Evolutionary conservation across 2,329 filamentous ascomycete genomes (phyloP).

Genomic region (Zalaria obscura): DNA sequence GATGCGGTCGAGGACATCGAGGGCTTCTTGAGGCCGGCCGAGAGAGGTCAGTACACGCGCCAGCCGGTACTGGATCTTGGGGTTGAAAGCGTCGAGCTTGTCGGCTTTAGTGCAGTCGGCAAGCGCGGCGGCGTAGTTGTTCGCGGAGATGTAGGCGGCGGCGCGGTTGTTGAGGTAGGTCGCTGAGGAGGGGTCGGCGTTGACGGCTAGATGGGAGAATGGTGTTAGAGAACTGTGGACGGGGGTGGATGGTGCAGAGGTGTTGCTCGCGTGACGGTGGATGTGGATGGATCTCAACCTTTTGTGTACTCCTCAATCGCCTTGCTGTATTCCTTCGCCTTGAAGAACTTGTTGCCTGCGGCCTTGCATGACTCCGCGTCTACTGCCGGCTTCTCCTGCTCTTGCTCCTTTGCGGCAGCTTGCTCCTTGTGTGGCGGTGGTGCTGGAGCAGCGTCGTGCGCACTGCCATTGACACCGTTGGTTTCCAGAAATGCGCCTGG

Average conservation of each 20-base stretch:
- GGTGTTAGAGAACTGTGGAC: too few species aligned
- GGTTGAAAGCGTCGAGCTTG: slow-evolving; percentile 69
- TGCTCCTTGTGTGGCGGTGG: slow-evolving; percentile 56
- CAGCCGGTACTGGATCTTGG: slow-evolving; percentile 77
- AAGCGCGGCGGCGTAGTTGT: slow-evolving; percentile 63
- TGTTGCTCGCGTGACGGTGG: neutral
- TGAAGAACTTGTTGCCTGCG: slow-evolving; percentile 92
- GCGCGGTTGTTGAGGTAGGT: slow-evolving; percentile 93
- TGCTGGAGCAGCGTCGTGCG: slow-evolving; percentile 37
- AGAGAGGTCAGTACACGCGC: slow-evolving; percentile 82
- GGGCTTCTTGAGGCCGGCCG: slow-evolving; percentile 73
- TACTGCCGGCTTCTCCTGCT: slow-evolving; percentile 30
- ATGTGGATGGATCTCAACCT: slow-evolving; percentile 39
- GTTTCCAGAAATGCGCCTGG: slow-evolving; percentile 36
- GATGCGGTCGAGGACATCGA: slow-evolving; percentile 70
- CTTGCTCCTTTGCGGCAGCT: slow-evolving; percentile 17
- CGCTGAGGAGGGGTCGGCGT: slow-evolving; percentile 69
- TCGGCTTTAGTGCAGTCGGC: slow-evolving; percentile 76
- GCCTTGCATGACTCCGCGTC: slow-evolving; percentile 88
- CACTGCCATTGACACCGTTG: slow-evolving; percentile 32
- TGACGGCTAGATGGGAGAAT: slow-evolving; percentile 51
- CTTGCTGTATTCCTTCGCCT: slow-evolving; percentile 75
- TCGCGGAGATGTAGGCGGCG: slow-evolving; percentile 82
- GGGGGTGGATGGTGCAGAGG: too few species aligned
- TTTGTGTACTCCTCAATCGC: slow-evolving; percentile 91